A percentile compares a stretch with the other conserved stretches of the same genome.
phyloP scores from a whole-genome alignment of 129 eudicot genomes.

The Helianthus annuus region HanXRQr2.0-SUNRISE NC_035442.2:132045621-132046120 shows the following conservation, averaged over 20 bases:
- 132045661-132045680: too few relatives aligned
- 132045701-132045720: conserved; percentile 26
- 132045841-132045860: conserved; percentile 32
- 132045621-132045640: too few relatives aligned
- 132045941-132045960: conserved; percentile 35
- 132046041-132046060: background rate
- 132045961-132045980: conserved; percentile 26
- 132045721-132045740: conserved; percentile 43
- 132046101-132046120: too few relatives aligned
- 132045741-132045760: conserved; percentile 29
- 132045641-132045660: too few relatives aligned
- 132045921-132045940: conserved; percentile 52
- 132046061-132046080: background rate
- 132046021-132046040: conserved; percentile 37
- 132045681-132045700: too few relatives aligned
- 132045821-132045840: conserved; percentile 39
- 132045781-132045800: conserved; percentile 44
- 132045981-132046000: conserved; percentile 51
- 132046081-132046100: too few relatives aligned
- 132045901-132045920: conserved; percentile 38
- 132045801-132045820: conserved; percentile 43
- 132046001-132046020: conserved; percentile 37
- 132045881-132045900: conserved; percentile 20
- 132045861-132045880: conserved; percentile 47
- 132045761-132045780: conserved; percentile 34